Conservation (phyloP, 345 rosid genomes). For the Ceriops decandra region DNA sequence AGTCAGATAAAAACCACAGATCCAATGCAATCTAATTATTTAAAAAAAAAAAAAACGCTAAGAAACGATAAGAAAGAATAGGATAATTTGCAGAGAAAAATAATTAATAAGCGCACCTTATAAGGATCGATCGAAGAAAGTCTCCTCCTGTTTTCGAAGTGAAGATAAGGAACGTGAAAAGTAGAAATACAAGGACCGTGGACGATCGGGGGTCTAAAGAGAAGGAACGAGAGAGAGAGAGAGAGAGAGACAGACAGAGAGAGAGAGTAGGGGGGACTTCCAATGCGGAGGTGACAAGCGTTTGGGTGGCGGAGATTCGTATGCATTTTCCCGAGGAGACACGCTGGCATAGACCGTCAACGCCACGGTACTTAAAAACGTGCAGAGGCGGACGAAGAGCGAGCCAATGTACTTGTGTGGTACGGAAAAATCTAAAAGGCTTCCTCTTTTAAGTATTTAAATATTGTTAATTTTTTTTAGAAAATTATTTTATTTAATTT, state of each 20-base stretch:
- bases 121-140: neutral
- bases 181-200: neutral
- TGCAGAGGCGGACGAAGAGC: too few relatives aligned
- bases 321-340: slow-evolving; percentile 10
- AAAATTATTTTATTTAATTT: too few relatives aligned
- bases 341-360: slow-evolving; percentile 41
- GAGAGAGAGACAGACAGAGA: neutral
- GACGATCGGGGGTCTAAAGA: neutral
- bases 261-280: neutral
- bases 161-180: too few relatives aligned
- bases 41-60: neutral
- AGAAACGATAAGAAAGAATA: neutral
- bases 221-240: neutral
- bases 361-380: neutral
- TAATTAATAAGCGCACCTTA: slow-evolving; percentile 17
- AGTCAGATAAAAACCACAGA: neutral
- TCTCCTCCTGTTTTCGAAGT: too few relatives aligned
- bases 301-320: slow-evolving; percentile 24
- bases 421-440: too few relatives aligned
- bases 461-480: too few relatives aligned
- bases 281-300: slow-evolving; percentile 39
- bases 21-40: neutral
- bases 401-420: too few relatives aligned
- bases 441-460: too few relatives aligned
- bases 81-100: neutral